Percentiles rank a stretch among this genome's conserved stretches.
phyloP scores from a whole-genome alignment of 2,329 filamentous ascomycete genomes.

The Sporothrix euskadiensis region DNA sequence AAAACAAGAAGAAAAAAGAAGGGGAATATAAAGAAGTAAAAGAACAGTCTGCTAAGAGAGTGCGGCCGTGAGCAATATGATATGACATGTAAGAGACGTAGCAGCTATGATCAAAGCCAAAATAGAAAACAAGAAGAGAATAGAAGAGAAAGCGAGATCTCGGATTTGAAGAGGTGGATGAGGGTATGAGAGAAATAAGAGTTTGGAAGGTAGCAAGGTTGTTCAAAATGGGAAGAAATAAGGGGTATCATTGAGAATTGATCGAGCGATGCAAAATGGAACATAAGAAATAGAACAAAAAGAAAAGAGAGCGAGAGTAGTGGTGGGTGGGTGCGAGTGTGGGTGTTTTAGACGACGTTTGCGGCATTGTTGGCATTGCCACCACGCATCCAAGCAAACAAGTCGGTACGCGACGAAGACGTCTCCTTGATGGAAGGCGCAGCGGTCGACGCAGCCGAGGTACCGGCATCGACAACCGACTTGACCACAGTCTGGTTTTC shows the following conservation, averaged over 20 bases:
- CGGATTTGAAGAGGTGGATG: neutral
- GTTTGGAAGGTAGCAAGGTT: conserved; percentile 3
- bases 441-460: conserved; percentile 5
- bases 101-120: conserved; percentile 8
- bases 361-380: conserved; percentile 15
- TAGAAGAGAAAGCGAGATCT: neutral
- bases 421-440: conserved; percentile 23
- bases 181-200: neutral
- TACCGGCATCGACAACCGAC: conserved; percentile 36
- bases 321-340: neutral
- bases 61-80: conserved; percentile 24
- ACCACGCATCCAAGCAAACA: conserved; percentile 34
- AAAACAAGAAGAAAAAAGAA: neutral
- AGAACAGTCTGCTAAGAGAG: conserved; percentile 9
- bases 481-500: conserved; percentile 46
- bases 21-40: neutral
- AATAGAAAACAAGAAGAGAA: neutral
- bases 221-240: conserved; percentile 1
- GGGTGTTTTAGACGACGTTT: neutral
- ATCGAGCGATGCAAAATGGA: conserved; percentile 17
- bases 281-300: neutral
- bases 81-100: conserved; percentile 21
- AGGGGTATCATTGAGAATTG: conserved; percentile 16
- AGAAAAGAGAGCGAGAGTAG: neutral
- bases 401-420: conserved; percentile 28